Evolutionary conservation across 352 stramenopile genomes (phyloP).

Genomic region (Pythium aristosporum): DNA sequence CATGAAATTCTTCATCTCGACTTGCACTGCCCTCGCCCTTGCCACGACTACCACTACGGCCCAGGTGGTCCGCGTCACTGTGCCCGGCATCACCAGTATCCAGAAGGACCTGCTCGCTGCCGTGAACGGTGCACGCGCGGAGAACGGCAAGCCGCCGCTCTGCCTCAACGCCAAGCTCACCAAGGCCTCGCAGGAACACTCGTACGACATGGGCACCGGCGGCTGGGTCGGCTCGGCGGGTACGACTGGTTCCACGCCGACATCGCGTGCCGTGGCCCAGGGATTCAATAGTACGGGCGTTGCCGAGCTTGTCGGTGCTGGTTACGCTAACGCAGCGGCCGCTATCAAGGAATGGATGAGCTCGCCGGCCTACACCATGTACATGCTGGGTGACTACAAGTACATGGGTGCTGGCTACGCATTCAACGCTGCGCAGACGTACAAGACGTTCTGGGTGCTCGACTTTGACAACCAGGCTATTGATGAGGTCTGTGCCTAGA

Average conservation of each 20-base stretch:
- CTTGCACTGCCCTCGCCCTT: too few species aligned
- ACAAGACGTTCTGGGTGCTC: neutral
- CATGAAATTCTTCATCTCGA: too few species aligned
- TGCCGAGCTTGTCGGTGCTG: slow-evolving; percentile 30
- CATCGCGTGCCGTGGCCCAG: slow-evolving; percentile 21
- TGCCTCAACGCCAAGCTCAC: slow-evolving; percentile 27
- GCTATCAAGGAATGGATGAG: slow-evolving; percentile 30
- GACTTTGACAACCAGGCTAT: neutral
- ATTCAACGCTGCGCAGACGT: neutral
- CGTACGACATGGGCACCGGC: slow-evolving; percentile 26
- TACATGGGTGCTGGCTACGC: slow-evolving; percentile 28
- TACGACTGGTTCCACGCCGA: slow-evolving; percentile 22
- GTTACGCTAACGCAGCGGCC: slow-evolving; percentile 23
- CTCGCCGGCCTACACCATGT: slow-evolving; percentile 14
- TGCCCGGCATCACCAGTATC: too few species aligned
- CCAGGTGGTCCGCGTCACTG: too few species aligned
- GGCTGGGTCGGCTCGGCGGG: slow-evolving; percentile 24
- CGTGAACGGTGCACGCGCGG: too few species aligned
- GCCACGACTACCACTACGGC: too few species aligned
- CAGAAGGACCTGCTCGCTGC: too few species aligned
- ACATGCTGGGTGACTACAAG: slow-evolving; percentile 33
- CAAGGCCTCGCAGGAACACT: slow-evolving; percentile 24
- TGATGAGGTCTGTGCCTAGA: neutral
- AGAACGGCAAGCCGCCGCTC: too few species aligned
- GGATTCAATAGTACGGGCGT: slow-evolving; percentile 34